Evolutionary conservation across 441 rosid species (phyloP).

Genomic region (Brassica hybrid): DNA sequence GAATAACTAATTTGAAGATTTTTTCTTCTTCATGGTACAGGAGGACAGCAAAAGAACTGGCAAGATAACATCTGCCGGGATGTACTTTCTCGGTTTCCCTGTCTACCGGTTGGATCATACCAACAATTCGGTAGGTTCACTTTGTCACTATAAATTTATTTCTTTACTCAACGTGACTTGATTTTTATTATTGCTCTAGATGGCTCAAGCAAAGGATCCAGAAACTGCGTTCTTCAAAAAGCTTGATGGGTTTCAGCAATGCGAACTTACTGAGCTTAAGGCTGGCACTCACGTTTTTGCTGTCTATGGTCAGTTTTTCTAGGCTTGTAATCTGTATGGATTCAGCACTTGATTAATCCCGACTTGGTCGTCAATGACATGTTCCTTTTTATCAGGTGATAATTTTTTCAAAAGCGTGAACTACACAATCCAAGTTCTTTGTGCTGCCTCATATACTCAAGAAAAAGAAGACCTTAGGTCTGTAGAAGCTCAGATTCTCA

Average conservation of each 20-base stretch:
- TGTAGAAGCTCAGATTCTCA: constrained; percentile 79
- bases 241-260: constrained; percentile 93
- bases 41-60: constrained; percentile 88
- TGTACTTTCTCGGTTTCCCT: constrained; percentile 96
- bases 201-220: constrained; percentile 85
- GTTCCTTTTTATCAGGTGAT: constrained; percentile 63
- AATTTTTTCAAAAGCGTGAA: constrained; percentile 88
- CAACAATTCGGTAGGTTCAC: constrained; percentile 62
- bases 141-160: constrained; percentile 28
- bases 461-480: constrained; percentile 81
- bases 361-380: constrained; percentile 28
- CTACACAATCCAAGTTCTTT: constrained; percentile 90
- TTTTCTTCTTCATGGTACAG: constrained; percentile 40
- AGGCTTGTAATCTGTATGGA: constrained; percentile 30
- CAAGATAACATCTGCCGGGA: constrained; percentile 86
- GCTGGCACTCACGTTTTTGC: constrained; percentile 89
- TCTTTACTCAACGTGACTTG: constrained; percentile 21
- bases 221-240: constrained; percentile 87
- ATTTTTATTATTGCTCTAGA: constrained; percentile 45
- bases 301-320: constrained; percentile 74
- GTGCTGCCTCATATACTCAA: constrained; percentile 69
- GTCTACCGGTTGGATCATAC: constrained; percentile 86
- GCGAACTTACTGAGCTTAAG: constrained; percentile 86
- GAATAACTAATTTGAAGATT: not conserved
- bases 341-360: constrained; percentile 18